These are phyloP conservation scores for Tolypocladium endophyticum DNA, from an alignment of 2,329 filamentous ascomycete species.

Conservation along the genomic window DNA sequence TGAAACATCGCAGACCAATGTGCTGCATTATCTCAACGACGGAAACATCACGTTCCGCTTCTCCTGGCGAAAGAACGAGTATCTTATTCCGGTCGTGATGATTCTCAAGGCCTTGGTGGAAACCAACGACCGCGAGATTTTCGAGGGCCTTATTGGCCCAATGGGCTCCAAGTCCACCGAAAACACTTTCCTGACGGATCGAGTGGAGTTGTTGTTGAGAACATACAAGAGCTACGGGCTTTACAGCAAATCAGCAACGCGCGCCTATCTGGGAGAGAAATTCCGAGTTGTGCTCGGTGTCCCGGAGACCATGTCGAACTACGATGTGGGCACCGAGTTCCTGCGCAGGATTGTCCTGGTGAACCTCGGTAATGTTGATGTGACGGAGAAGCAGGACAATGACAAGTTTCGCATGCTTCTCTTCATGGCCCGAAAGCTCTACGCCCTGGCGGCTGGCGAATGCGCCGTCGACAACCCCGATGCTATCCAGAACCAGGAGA, in stretches of 20 bases:
- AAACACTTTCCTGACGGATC: constrained; percentile 90
- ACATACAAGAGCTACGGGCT: constrained; percentile 88
- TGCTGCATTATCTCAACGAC: constrained; percentile 89
- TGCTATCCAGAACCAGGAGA: constrained; percentile 91
- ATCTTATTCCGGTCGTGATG: constrained; percentile 93
- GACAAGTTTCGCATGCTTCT: constrained; percentile 93
- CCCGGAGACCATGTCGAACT: constrained; percentile 72
- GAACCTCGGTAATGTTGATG: constrained; percentile 77
- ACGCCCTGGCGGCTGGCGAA: constrained; percentile 83
- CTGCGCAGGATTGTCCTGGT: constrained; percentile 82
- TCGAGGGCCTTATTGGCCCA: constrained; percentile 79
- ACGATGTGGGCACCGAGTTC: constrained; percentile 86
- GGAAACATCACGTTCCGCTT: constrained; percentile 96
- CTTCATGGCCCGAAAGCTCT: constrained; percentile 95
- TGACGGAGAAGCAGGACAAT: constrained; percentile 71
- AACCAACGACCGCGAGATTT: constrained; percentile 94
- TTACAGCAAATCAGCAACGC: constrained; percentile 70
- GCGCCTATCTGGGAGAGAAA: constrained; percentile 80
- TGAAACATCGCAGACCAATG: constrained; percentile 95
- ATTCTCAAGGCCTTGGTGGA: constrained; percentile 89
- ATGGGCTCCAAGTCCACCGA: constrained; percentile 65
- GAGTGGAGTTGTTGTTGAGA: constrained; percentile 80
- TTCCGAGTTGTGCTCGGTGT: constrained; percentile 84
- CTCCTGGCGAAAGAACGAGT: constrained; percentile 96
- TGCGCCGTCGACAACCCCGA: constrained; percentile 93